Base-by-base conservation (phyloP, 2,329 filamentous ascomycete genomes). In the Alternaria sp. region DNA sequence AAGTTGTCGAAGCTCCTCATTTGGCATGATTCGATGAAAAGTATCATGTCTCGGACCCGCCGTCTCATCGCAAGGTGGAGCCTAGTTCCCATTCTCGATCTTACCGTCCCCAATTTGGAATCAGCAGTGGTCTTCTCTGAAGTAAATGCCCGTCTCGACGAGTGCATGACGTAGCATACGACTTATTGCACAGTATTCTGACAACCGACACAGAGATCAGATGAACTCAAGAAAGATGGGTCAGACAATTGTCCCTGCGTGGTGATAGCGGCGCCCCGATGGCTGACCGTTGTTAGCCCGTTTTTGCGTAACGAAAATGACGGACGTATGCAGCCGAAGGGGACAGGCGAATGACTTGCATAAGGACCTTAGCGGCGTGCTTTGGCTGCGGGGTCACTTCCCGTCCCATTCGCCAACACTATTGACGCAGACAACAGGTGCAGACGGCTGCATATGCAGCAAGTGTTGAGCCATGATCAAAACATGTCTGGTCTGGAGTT, bases 291-390 rank as follows among this genome's bases (percentile, higher is more conserved):
- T 68, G 71, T 73, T 78, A 77, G 74, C 64, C 67, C 65, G 69
- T 67, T 72, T 63, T 69, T 66, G 67, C 56, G 61, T 63, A 62
- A 61, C 46, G 56, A 67, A 67, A 47, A 32, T 53, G 57, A 65
- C 67, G 68, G 71, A 54, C 63, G 57, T 50, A 67, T 61, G 69
- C 61, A 68, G 67, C 70, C 70, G 68, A 70, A 68, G 66, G 69
- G 68, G 71, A 70, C 63, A 67, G 67, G 72, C 67, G 69, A 74
- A 74, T 79, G 76, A 77, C 76, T 77, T 79, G 76, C 76, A 79
- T 73, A 70, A 66, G 36, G 36, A 17, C 36, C 36, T 69, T 77
- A 77, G 75, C 71, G 71, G 67, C 68, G 66, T 67, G 67, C 58
- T 61, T 62, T 66, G 60, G 68, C 64, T 68, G 77, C 72, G 73